A percentile compares a stretch with the other conserved stretches of the same genome.
These are phyloP conservation scores for Dioszegia hungarica DNA, from an alignment of 768 basidiomycete genomes.

Conservation along the genomic window DNA sequence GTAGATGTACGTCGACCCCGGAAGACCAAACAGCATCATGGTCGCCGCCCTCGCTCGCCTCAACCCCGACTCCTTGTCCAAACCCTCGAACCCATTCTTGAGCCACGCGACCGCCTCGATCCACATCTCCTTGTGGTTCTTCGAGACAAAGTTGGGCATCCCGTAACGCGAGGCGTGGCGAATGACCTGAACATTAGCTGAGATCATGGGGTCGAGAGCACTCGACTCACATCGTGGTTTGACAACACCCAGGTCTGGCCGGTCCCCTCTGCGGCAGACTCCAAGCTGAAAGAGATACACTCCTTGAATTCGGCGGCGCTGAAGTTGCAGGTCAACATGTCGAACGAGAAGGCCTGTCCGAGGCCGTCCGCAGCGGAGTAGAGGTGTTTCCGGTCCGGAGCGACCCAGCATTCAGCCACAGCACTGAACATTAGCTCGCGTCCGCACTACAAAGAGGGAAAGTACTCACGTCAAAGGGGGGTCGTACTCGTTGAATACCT, in stretches of 20 bases:
- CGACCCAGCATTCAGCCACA: slow-evolving; percentile 37
- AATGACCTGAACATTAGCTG: slow-evolving; percentile 16
- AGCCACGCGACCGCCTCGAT: background rate
- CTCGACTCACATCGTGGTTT: slow-evolving; percentile 17
- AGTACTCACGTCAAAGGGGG: slow-evolving; percentile 38
- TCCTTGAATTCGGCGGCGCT: slow-evolving; percentile 17
- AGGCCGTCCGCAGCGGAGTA: slow-evolving; percentile 32
- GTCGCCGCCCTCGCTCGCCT: slow-evolving; percentile 26
- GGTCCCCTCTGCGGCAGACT: slow-evolving; percentile 2
- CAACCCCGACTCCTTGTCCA: slow-evolving; percentile 20
- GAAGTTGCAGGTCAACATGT: slow-evolving; percentile 33
- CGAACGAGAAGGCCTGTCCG: slow-evolving; percentile 39
- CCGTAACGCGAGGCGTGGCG: slow-evolving; percentile 37
- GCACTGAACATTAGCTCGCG: slow-evolving; percentile 17
- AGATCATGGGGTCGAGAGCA: background rate
- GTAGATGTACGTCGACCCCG: slow-evolving; percentile 38
- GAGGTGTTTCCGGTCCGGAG: slow-evolving; percentile 25
- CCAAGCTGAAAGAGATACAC: slow-evolving; percentile 14
- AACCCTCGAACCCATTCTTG: slow-evolving; percentile 2
- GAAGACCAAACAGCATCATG: slow-evolving; percentile 30
- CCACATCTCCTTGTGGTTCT: slow-evolving; percentile 1
- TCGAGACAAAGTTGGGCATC: slow-evolving; percentile 11
- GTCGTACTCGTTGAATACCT: slow-evolving; percentile 36
- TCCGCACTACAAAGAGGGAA: background rate
- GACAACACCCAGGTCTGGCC: slow-evolving; percentile 37